phyloP scores from a whole-genome alignment of 1,284 basidiomycete species.

The Inonotus hispidus region DNA sequence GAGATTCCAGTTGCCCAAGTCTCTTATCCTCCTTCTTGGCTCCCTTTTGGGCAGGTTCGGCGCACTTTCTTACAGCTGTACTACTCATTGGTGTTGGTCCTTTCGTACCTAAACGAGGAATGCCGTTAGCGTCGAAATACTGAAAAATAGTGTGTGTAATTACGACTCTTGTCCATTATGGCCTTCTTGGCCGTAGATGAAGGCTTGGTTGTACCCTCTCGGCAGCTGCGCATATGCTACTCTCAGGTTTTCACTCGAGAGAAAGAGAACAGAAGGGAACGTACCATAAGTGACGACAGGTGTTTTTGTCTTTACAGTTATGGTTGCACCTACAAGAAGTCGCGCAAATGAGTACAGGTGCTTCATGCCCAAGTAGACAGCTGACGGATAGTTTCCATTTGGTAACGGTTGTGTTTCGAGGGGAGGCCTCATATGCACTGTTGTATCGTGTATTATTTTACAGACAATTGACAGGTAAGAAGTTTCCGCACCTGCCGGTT shows the following conservation, averaged over 20 bases:
- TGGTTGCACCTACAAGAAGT: constrained; percentile 62
- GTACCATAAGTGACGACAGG: constrained; percentile 71
- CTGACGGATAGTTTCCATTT: constrained; percentile 53
- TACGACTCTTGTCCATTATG: constrained; percentile 20
- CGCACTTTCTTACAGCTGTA: background rate
- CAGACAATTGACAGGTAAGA: background rate
- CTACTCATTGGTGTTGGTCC: background rate
- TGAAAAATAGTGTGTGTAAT: constrained; percentile 6
- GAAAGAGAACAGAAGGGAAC: background rate
- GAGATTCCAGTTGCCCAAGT: constrained; percentile 38
- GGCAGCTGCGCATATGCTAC: constrained; percentile 45
- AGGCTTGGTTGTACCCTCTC: constrained; percentile 57
- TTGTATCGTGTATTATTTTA: background rate
- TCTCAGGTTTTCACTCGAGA: constrained; percentile 2
- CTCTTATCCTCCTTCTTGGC: constrained; percentile 25
- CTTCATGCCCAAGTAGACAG: background rate
- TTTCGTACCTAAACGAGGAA: background rate
- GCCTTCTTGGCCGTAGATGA: constrained; percentile 36
- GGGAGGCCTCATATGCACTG: background rate
- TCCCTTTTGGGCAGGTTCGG: constrained; percentile 3
- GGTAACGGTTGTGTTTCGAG: constrained; percentile 28
- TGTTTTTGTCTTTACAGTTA: constrained; percentile 68
- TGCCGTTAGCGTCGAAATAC: background rate
- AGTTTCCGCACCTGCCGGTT: background rate
- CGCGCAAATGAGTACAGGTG: background rate